phyloP scores from a whole-genome alignment of 192 early-diverging fungal species.

The Entomortierella parvispora region DNA sequence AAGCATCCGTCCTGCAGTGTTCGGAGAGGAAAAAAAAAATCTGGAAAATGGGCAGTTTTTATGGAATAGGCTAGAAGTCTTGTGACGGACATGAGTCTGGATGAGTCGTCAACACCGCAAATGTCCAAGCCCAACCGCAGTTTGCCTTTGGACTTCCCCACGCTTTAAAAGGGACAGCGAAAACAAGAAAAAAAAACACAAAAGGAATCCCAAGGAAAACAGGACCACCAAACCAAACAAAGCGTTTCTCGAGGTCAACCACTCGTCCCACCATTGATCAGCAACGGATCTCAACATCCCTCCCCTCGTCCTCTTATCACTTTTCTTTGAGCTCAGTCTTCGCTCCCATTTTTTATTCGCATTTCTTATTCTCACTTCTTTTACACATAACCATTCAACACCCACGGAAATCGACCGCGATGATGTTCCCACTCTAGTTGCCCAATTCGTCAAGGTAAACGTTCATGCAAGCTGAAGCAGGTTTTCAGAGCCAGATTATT shows the following conservation, averaged over 20 bases:
- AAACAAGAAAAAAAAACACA: not conserved
- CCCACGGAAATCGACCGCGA: too few relatives aligned
- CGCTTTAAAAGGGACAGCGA: not conserved
- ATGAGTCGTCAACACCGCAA: slow-evolving; percentile 18
- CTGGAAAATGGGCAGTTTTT: not conserved
- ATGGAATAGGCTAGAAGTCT: not conserved
- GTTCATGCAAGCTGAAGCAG: too few relatives aligned
- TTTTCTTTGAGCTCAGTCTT: not conserved
- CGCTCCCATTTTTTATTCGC: not conserved
- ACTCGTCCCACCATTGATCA: not conserved
- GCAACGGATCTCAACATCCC: not conserved
- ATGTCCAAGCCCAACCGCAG: not conserved
- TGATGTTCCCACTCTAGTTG: too few relatives aligned
- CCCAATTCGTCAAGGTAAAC: too few relatives aligned
- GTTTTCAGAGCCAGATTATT: too few relatives aligned
- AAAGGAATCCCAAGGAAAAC: not conserved
- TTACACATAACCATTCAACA: not conserved
- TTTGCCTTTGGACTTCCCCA: slow-evolving; percentile 20
- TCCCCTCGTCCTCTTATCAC: too few relatives aligned
- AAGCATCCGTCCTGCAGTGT: not conserved
- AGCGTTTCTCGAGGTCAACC: not conserved
- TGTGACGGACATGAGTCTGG: slow-evolving; percentile 29
- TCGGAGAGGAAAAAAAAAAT: not conserved
- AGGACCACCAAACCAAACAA: not conserved
- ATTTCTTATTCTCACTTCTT: not conserved